Percentiles rank a stretch among this genome's conserved stretches.
Conservation (phyloP, 305 asterid species). For the Rubia balearica region DNA sequence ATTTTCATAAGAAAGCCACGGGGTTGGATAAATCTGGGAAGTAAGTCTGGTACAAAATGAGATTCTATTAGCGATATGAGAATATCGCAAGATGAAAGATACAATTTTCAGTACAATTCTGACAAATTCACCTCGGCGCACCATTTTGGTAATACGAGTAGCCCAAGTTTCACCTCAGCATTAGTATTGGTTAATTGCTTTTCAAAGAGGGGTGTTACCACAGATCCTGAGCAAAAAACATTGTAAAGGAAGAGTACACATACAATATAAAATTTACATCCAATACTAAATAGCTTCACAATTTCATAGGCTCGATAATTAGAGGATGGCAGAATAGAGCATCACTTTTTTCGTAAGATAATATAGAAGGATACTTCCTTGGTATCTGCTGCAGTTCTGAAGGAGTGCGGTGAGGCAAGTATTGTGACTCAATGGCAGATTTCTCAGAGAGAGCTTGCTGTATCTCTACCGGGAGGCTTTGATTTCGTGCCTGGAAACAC, state of each 20-base stretch:
- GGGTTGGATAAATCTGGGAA: conserved; percentile 50
- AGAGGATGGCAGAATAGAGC: background rate
- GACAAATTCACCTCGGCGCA: conserved; percentile 57
- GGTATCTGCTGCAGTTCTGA: conserved; percentile 39
- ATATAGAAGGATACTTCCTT: conserved; percentile 44
- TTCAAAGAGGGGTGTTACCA: conserved; percentile 52
- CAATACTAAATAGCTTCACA: background rate
- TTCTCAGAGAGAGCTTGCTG: conserved; percentile 25
- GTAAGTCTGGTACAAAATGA: conserved; percentile 36
- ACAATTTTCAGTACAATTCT: background rate
- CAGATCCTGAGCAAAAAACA: conserved; percentile 35
- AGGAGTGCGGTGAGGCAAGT: conserved; percentile 42
- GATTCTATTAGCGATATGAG: background rate
- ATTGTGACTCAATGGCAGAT: conserved; percentile 33
- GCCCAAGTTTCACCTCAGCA: conserved; percentile 47
- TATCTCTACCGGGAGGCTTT: conserved; percentile 39
- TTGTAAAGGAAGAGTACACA: conserved; percentile 40
- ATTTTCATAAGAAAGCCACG: conserved; percentile 43
- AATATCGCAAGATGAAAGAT: background rate
- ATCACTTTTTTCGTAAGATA: background rate
- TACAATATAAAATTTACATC: background rate
- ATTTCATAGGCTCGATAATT: background rate
- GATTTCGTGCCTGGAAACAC: conserved; percentile 40
- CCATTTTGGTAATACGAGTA: conserved; percentile 54
- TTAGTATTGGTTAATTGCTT: conserved; percentile 47